Evolutionary conservation across 768 basidiomycete species (phyloP).

Genomic region (Kwoniella dendrophila): DNA sequence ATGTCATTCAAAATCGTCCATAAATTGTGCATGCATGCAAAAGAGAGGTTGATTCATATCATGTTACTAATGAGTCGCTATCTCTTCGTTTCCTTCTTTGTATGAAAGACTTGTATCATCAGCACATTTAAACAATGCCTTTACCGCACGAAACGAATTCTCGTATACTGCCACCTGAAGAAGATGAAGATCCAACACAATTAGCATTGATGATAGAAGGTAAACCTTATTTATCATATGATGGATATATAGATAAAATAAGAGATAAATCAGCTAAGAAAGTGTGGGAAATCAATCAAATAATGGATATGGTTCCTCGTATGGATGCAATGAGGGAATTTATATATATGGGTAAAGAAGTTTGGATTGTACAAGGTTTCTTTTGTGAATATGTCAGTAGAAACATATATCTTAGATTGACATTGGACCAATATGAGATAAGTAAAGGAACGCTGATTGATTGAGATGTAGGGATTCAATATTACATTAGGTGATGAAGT

Average conservation of each 20-base stretch:
- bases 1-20: too few relatives aligned
- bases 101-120: too few relatives aligned
- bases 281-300: conserved; percentile 34
- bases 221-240: conserved; percentile 35
- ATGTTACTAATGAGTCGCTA: too few relatives aligned
- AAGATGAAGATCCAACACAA: conserved; percentile 10
- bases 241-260: conserved; percentile 29
- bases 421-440: too few relatives aligned
- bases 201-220: conserved; percentile 33
- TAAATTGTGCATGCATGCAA: too few relatives aligned
- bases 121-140: not conserved
- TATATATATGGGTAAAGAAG: conserved; percentile 17
- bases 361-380: conserved; percentile 34
- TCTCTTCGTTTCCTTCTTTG: too few relatives aligned
- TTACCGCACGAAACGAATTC: conserved; percentile 3
- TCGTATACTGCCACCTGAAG: not conserved
- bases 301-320: conserved; percentile 24
- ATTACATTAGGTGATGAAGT: conserved; percentile 41
- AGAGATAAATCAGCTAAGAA: conserved; percentile 21
- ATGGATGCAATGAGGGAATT: conserved; percentile 22
- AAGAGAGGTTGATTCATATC: too few relatives aligned
- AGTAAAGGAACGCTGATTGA: too few relatives aligned
- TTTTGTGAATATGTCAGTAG: conserved; percentile 50
- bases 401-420: not conserved
- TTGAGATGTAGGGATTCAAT: conserved; percentile 42